Conservation (phyloP, 768 basidiomycete genomes). For the Pulveroboletus frians region DNA sequence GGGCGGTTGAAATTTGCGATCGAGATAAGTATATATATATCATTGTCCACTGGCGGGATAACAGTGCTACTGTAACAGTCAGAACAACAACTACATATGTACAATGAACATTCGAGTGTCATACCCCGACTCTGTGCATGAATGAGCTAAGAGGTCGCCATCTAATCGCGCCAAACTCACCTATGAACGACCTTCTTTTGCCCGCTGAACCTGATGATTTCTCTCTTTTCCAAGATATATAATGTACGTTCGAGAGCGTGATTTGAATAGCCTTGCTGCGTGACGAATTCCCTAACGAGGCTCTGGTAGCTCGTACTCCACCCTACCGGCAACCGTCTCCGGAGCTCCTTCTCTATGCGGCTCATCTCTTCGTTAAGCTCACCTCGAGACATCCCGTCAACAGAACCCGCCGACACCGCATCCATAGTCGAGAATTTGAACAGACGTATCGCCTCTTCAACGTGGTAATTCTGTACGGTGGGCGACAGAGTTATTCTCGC, state of each 20-base stretch:
- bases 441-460: constrained; percentile 94
- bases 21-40: no score
- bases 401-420: constrained; percentile 90
- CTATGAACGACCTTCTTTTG: constrained; percentile 57
- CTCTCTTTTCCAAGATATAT: constrained; percentile 90
- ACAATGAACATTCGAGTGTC: not conserved
- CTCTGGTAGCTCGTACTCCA: constrained; percentile 98
- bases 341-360: constrained; percentile 82
- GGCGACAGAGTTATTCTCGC: constrained; percentile 91
- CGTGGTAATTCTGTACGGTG: constrained; percentile 85
- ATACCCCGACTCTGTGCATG: constrained; percentile 29
- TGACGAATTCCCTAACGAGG: constrained; percentile 88
- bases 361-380: constrained; percentile 93
- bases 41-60: not conserved
- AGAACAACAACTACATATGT: not conserved
- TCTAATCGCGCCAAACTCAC: constrained; percentile 18
- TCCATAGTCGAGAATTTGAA: constrained; percentile 99
- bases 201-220: constrained; percentile 74
- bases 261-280: constrained; percentile 82
- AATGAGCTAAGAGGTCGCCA: constrained; percentile 1
- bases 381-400: constrained; percentile 86
- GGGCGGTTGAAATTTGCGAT: constrained; percentile 28
- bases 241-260: constrained; percentile 90
- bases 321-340: constrained; percentile 80
- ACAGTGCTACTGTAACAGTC: not conserved